Conservation (phyloP, 192 early-diverging fungal species). For the Backusella macrospora region DNA sequence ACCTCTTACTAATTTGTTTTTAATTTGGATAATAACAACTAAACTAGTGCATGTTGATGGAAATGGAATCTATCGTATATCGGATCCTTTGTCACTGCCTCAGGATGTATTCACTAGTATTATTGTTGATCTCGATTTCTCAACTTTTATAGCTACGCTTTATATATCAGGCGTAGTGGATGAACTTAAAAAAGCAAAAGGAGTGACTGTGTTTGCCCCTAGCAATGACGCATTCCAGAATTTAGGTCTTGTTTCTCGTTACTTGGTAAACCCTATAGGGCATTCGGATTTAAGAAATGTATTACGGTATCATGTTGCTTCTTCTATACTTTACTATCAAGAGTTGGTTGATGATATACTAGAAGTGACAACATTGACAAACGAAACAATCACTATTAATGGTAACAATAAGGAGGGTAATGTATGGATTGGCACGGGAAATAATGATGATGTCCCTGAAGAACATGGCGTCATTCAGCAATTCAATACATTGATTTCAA, state of each 20-base stretch:
- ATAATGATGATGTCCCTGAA: background rate
- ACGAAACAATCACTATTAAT: slow-evolving; percentile 41
- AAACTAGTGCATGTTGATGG: slow-evolving; percentile 20
- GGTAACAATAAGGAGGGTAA: slow-evolving; percentile 19
- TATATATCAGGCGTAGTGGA: slow-evolving; percentile 25
- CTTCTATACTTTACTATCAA: slow-evolving; percentile 42
- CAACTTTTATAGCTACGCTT: slow-evolving; percentile 38
- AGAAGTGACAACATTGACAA: slow-evolving; percentile 41
- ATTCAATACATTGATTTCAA: slow-evolving; percentile 45
- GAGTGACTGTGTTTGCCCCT: slow-evolving; percentile 65
- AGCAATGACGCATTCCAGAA: slow-evolving; percentile 56
- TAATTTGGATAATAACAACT: no score
- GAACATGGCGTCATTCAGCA: slow-evolving; percentile 12
- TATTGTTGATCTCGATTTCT: slow-evolving; percentile 37
- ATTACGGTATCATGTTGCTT: slow-evolving; percentile 54
- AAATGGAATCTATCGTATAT: slow-evolving; percentile 31
- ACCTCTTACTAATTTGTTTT: no score
- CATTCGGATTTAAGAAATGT: slow-evolving; percentile 38
- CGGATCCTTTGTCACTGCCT: slow-evolving; percentile 30
- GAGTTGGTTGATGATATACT: slow-evolving; percentile 35
- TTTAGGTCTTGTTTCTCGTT: slow-evolving; percentile 63
- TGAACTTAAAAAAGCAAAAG: slow-evolving; percentile 17
- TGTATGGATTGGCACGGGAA: background rate
- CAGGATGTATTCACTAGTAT: slow-evolving; percentile 22
- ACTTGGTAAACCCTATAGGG: slow-evolving; percentile 51